These are phyloP conservation scores for Syzygium malaccense DNA, from an alignment of 441 rosid genomes.

Conservation along the genomic window DNA sequence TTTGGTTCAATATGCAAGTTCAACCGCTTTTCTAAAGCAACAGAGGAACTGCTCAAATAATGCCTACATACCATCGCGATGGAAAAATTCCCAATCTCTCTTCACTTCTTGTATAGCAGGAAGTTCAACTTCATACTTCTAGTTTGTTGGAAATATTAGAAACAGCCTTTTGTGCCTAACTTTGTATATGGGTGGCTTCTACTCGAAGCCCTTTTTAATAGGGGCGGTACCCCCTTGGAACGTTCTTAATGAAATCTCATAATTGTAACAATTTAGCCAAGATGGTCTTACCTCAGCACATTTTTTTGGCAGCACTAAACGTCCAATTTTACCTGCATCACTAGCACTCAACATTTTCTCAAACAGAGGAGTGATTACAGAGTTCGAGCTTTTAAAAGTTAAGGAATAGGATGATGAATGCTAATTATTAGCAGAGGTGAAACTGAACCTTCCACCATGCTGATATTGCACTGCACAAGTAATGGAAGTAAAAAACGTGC, in stretches of 20 bases:
- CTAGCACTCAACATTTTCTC: constrained; percentile 98
- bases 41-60: neutral
- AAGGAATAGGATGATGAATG: constrained; percentile 46
- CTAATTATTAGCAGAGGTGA: neutral
- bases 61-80: neutral
- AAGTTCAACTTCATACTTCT: neutral
- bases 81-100: neutral
- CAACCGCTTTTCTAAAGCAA: neutral
- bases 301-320: constrained; percentile 91
- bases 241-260: neutral
- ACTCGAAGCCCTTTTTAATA: neutral
- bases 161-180: neutral
- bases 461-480: neutral
- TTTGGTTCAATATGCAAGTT: neutral
- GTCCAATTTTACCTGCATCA: constrained; percentile 93
- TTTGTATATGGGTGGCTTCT: neutral
- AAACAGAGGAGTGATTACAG: constrained; percentile 77
- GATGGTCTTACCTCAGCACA: constrained; percentile 78
- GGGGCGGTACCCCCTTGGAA: neutral
- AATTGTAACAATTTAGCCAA: neutral
- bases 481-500: neutral
- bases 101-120: neutral
- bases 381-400: constrained; percentile 67
- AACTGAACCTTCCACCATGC: neutral
- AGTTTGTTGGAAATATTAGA: neutral